A percentile compares a stretch with the other conserved stretches of the same genome.
Conservation (phyloP, 202 grass and related monocot genomes). For the Digitaria exilis region DNA sequence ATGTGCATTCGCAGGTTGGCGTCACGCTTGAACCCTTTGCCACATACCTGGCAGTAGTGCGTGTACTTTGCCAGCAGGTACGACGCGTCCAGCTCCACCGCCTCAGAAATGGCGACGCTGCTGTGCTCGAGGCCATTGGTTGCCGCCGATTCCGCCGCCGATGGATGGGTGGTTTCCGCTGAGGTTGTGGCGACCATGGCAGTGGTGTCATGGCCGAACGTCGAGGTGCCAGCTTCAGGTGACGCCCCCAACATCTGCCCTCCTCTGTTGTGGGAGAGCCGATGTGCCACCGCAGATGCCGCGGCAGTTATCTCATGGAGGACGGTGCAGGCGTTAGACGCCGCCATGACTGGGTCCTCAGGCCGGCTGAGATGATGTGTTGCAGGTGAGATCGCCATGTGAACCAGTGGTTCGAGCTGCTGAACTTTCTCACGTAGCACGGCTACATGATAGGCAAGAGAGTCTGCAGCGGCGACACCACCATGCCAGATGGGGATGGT, state of each 20-base stretch:
- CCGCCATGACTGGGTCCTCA: background rate
- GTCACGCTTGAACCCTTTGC: slow-evolving; percentile 97
- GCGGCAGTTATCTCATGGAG: slow-evolving; percentile 2
- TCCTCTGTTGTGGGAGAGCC: background rate
- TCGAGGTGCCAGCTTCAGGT: background rate
- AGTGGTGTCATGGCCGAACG: background rate
- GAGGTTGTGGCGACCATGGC: too few species aligned
- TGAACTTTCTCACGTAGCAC: slow-evolving; percentile 10
- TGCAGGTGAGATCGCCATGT: slow-evolving; percentile 12
- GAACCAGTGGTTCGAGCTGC: slow-evolving; percentile 22
- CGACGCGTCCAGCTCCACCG: slow-evolving; percentile 64
- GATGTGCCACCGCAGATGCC: slow-evolving; percentile 9
- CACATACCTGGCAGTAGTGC: slow-evolving; percentile 89
- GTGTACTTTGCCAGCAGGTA: slow-evolving; percentile 85
- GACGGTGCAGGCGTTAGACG: background rate
- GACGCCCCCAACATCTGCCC: background rate
- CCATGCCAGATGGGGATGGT: slow-evolving; percentile 2
- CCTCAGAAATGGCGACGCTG: too few species aligned
- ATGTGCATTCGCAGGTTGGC: slow-evolving; percentile 98
- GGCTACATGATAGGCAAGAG: slow-evolving; percentile 24
- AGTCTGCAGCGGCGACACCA: background rate
- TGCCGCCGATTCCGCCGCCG: too few species aligned
- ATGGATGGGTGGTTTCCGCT: too few species aligned
- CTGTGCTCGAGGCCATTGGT: too few species aligned
- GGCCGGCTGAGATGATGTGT: background rate